Conservation (phyloP, 208 protist species). For the Leptomonas pyrrhocoris region DNA sequence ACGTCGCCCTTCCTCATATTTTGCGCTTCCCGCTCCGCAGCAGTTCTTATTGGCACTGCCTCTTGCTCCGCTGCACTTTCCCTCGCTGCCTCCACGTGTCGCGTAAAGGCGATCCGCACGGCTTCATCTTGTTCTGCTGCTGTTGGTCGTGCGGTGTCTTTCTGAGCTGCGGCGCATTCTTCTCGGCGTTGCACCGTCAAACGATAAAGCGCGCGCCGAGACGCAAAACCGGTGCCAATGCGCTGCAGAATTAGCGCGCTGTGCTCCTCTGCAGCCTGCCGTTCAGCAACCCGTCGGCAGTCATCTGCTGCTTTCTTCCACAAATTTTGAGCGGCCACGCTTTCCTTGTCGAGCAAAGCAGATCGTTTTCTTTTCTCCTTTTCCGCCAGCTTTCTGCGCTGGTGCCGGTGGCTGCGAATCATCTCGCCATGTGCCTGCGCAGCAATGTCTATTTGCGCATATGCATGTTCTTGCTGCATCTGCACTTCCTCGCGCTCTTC, state of each 20-base stretch:
- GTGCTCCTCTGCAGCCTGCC: slow-evolving; percentile 7
- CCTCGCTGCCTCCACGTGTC: not conserved
- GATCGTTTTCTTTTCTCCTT: slow-evolving; percentile 24
- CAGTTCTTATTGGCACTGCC: no score
- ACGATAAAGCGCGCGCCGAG: not conserved
- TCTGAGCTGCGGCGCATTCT: not conserved
- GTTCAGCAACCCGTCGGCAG: not conserved
- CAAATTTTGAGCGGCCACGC: not conserved
- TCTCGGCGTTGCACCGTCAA: not conserved
- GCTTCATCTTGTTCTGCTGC: not conserved
- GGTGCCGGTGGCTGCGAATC: slow-evolving; percentile 1
- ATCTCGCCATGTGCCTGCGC: not conserved
- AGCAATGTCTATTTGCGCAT: not conserved
- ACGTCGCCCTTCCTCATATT: not conserved
- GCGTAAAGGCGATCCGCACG: not conserved
- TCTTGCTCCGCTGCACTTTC: not conserved
- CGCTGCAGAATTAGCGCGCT: slow-evolving; percentile 22
- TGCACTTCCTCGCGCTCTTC: slow-evolving; percentile 10
- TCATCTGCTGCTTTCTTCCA: not conserved
- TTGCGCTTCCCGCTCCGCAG: not conserved
- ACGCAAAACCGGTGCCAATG: slow-evolving; percentile 24
- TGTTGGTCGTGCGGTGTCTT: not conserved
- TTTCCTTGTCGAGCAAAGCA: not conserved
- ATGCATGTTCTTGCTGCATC: not conserved
- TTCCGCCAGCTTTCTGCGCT: slow-evolving; percentile 14